Base-by-base conservation (phyloP, 148 eudicot species). In the Persicaria tinctoria region DNA sequence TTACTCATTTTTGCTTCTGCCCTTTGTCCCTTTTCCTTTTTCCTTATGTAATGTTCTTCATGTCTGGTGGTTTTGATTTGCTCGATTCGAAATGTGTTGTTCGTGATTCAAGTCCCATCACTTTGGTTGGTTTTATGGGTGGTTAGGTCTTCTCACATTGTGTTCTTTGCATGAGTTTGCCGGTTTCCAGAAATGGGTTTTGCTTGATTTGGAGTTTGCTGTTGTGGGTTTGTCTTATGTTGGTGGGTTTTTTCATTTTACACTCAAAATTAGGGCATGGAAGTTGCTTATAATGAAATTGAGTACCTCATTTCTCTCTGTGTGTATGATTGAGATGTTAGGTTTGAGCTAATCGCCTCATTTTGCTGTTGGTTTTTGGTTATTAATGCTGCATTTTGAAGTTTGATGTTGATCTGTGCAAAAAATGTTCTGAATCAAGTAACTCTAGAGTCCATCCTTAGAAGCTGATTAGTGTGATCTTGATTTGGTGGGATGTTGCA, bases 201-300 rank as follows among this genome's bases (percentile, higher is more conserved):
- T 41, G 70, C 70, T 66, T 66, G 70, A 66, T 66, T 66, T 44
- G 70, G 47, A 66, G 70, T 63, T 63, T 63, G 69, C n/a, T 4
- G 69, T 27, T 63, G 54, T 72, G 69, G 78, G 51, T 78, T 47
- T 77, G 73, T n/a, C 54, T 74, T 16, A 71, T 77, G 79, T 73
- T 14, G 53, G 18, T 27, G 68, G 16, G 45, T 7, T 2, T 9
- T 63, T 32, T 63, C 7, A 13, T 63, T 16, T 14, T 1, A 13
- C 1, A n/a, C 48, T 44, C 18, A 12, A 66, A 41, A 27, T 66
- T 66, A 66, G 70, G 70, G 70, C 70, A 12, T 66, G 18, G 48
- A 66, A 13, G 48, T 44, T 41, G 47, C 17, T 66, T 41, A 32
- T 13, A 17, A 41, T 66, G 47, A 38, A 64, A 66, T 66, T 66